Evolutionary conservation across 2,329 filamentous ascomycete genomes (phyloP).

Genomic region (Aspergillus brunneoviolaceus): DNA sequence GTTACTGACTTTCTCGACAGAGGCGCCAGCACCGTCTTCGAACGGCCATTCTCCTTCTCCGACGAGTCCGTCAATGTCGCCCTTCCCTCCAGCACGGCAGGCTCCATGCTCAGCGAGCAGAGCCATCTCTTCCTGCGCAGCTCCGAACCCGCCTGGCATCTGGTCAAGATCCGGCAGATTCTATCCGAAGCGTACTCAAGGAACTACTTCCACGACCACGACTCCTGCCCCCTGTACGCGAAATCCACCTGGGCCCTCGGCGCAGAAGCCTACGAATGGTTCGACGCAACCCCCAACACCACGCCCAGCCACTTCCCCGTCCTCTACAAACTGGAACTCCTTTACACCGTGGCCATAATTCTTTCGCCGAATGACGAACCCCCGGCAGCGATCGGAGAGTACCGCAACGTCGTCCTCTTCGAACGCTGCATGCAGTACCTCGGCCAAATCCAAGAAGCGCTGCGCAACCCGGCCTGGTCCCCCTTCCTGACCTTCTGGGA

Average conservation of each 20-base stretch:
- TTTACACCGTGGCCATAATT: conserved; percentile 89
- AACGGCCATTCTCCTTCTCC: conserved; percentile 86
- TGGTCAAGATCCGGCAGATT: conserved; percentile 80
- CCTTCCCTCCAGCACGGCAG: conserved; percentile 59
- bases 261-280: conserved; percentile 71
- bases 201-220: conserved; percentile 75
- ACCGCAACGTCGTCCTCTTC: conserved; percentile 78
- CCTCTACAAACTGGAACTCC: conserved; percentile 81
- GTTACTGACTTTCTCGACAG: conserved; percentile 44
- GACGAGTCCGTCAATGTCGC: conserved; percentile 82
- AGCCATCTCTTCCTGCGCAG: conserved; percentile 53
- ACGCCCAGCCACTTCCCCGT: conserved; percentile 66
- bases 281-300: conserved; percentile 67
- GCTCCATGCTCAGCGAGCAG: conserved; percentile 46
- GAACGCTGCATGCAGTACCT: conserved; percentile 84
- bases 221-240: conserved; percentile 66
- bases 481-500: conserved; percentile 85
- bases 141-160: conserved; percentile 69
- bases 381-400: conserved; percentile 68
- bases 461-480: conserved; percentile 58
- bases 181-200: conserved; percentile 90
- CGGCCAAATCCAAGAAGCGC: conserved; percentile 67
- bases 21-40: conserved; percentile 83
- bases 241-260: conserved; percentile 42
- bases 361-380: conserved; percentile 72